phyloP scores from a whole-genome alignment of 371 early-diverging fungal species.

The Batkoa obscura region DNA sequence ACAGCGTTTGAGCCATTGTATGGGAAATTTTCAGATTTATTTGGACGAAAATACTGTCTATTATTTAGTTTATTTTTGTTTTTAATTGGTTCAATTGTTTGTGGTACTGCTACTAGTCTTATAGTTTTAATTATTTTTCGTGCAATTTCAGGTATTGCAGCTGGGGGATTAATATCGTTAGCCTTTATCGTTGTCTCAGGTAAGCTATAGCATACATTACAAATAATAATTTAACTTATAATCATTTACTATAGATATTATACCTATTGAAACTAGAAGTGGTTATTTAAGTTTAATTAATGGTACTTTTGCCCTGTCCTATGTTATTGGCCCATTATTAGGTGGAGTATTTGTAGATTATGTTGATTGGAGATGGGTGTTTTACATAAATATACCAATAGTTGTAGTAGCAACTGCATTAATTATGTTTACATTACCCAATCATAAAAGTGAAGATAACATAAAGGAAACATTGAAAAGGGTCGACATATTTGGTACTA shows the following conservation, averaged over 20 bases:
- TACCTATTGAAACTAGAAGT: slow-evolving; percentile 20
- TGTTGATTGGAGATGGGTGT: slow-evolving; percentile 8
- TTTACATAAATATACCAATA: slow-evolving; percentile 33
- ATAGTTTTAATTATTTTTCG: slow-evolving; percentile 42
- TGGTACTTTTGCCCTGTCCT: slow-evolving; percentile 36
- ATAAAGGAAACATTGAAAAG: slow-evolving; percentile 20
- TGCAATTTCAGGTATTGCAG: slow-evolving; percentile 40
- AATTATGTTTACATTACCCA: slow-evolving; percentile 24
- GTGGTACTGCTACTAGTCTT: slow-evolving; percentile 31
- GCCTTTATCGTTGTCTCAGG: slow-evolving; percentile 49
- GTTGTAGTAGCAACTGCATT: slow-evolving; percentile 19
- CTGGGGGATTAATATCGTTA: slow-evolving; percentile 47
- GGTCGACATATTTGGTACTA: slow-evolving; percentile 30
- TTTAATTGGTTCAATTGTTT: slow-evolving; percentile 23
- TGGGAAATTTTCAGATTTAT: slow-evolving; percentile 27
- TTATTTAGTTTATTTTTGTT: slow-evolving; percentile 22
- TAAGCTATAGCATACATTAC: no score
- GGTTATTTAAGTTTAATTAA: slow-evolving; percentile 26
- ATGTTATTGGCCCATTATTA: slow-evolving; percentile 6
- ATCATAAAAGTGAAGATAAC: slow-evolving; percentile 18
- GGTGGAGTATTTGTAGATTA: slow-evolving; percentile 4
- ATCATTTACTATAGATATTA: slow-evolving; percentile 12
- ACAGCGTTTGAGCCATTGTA: slow-evolving; percentile 5
- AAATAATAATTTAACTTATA: neutral
- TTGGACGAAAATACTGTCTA: slow-evolving; percentile 35